Evolutionary conservation across 176 grass and related monocot species (phyloP).

Genomic region (Miscanthus lutarioriparius): DNA sequence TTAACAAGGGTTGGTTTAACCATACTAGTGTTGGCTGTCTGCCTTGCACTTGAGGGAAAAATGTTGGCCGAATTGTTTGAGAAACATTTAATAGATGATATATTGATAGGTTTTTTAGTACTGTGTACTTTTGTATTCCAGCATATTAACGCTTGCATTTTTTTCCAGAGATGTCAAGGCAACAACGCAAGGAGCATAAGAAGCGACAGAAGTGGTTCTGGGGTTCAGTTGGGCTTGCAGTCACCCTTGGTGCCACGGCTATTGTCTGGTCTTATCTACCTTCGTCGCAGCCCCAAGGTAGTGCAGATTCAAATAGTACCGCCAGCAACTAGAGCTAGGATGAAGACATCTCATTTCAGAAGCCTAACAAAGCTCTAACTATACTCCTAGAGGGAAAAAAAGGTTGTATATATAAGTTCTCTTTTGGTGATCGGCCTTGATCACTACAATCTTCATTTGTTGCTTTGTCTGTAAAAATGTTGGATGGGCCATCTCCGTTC

Average conservation of each 20-base stretch:
- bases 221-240: constrained; percentile 80
- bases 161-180: constrained; percentile 73
- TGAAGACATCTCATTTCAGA: constrained; percentile 41
- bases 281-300: constrained; percentile 19
- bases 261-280: constrained; percentile 91
- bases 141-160: background rate
- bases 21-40: background rate
- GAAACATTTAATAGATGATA: background rate
- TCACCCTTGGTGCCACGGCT: constrained; percentile 64
- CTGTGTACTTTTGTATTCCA: background rate
- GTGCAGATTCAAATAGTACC: constrained; percentile 38
- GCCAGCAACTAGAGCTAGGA: constrained; percentile 43
- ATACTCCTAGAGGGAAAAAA: constrained; percentile 52
- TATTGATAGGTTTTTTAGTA: background rate
- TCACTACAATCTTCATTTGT: constrained; percentile 43
- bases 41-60: background rate
- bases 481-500: constrained; percentile 48
- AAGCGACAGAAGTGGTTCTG: constrained; percentile 89
- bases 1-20: background rate
- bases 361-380: constrained; percentile 59
- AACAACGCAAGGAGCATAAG: constrained; percentile 66
- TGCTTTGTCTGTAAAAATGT: constrained; percentile 48
- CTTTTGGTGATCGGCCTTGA: constrained; percentile 54
- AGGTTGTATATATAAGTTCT: constrained; percentile 57
- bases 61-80: background rate